Evolutionary conservation across 2,329 filamentous ascomycete genomes (phyloP), one percentile per base, ranked within the genome.

Genomic region (Leptographium galeiforme): DNA sequence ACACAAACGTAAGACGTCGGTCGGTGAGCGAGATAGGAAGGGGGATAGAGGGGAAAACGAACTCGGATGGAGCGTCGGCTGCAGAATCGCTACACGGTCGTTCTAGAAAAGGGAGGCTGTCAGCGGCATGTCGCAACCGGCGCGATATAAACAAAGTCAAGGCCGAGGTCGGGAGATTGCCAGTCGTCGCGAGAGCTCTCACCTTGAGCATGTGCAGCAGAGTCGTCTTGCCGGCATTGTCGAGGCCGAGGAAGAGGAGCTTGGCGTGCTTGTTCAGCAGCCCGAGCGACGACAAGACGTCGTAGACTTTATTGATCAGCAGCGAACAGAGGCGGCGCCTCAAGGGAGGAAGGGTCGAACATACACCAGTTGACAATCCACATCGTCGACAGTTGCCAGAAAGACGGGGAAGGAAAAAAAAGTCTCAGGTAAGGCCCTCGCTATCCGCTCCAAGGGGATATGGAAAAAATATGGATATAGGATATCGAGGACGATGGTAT

Each of bases 301-400:
- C 88, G 79, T 88, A 95, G 73, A 95, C 89, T 89, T 25, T 16
- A 13, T 40, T 19, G 44, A 11, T 41, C 36, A 48, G 44, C 51
- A 43, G 32, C 10, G 14, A 32, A 4, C 19, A 14, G 19, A 25
- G 25, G 25, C 25, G 25, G 25, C 25, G 25, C 25, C 25, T 25
- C 25, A 25, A 25, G 25, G 25, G 25, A 25, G 25, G 25, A 5
- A 5, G 25, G 25, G 25, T 25, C 5, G 25, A 25, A 76, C 82
- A 67, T 89, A 94, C 88, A 94, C 89, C 89, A 95, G 80, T 91
- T 89, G 68, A 95, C 73, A 70, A 95, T 86, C 88, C 88, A 95
- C 89, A 95, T 95, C 59, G 66, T 76, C 71, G 61, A 25, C 25
- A 25, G 25, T 25, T 25, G 25, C 2, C 25, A 18, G 33, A 11